Evolutionary conservation across 345 rosid genomes (phyloP).

Genomic region (Euphorbia lathyris): DNA sequence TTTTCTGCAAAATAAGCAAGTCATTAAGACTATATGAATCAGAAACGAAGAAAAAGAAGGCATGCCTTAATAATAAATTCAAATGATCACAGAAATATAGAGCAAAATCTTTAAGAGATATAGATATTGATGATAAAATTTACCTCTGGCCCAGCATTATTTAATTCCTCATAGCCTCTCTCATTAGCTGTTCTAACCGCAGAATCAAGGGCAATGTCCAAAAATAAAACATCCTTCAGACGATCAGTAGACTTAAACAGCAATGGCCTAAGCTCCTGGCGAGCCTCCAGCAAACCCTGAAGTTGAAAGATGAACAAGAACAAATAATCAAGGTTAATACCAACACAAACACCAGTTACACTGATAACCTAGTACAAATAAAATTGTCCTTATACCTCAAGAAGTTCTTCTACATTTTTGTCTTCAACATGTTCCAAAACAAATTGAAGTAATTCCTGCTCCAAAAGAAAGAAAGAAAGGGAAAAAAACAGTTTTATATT

Average conservation of each 20-base stretch:
- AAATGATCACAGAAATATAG: not conserved
- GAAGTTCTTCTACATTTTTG: slow-evolving; percentile 78
- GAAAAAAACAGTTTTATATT: slow-evolving; percentile 13
- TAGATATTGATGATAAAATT: slow-evolving; percentile 15
- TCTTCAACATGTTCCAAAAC: slow-evolving; percentile 81
- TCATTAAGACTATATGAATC: slow-evolving; percentile 19
- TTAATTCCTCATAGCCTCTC: slow-evolving; percentile 87
- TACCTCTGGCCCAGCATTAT: slow-evolving; percentile 81
- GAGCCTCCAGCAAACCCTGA: slow-evolving; percentile 96
- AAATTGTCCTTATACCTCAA: slow-evolving; percentile 56
- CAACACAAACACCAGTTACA: slow-evolving; percentile 10
- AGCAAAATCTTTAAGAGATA: not conserved
- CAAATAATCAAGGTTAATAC: slow-evolving; percentile 2
- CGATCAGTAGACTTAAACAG: slow-evolving; percentile 65
- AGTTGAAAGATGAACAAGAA: slow-evolving; percentile 16
- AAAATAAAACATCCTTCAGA: slow-evolving; percentile 86
- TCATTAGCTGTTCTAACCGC: slow-evolving; percentile 94
- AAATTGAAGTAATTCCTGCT: slow-evolving; percentile 82
- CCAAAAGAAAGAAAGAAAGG: slow-evolving; percentile 12
- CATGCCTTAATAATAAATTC: not conserved
- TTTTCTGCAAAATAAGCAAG: slow-evolving; percentile 55
- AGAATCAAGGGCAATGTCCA: slow-evolving; percentile 93
- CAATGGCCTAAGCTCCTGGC: slow-evolving; percentile 85
- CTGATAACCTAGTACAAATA: not conserved
- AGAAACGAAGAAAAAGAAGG: slow-evolving; percentile 14